phyloP scores from a whole-genome alignment of 805 yeast genomes.

The Yueomyces sinensis region DNA sequence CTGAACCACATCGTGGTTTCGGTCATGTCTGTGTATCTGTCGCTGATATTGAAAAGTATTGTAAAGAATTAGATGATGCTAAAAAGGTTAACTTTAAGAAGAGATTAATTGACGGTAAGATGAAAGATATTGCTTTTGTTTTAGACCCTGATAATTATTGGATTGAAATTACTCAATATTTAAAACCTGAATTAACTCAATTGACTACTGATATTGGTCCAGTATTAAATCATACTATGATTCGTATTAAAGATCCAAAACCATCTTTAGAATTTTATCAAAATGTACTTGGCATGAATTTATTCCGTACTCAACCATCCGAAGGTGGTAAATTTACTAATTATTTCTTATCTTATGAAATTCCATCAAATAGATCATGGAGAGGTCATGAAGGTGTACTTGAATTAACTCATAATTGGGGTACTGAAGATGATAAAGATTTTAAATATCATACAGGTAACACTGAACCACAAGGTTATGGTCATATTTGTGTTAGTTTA shows the following conservation, averaged over 20 bases:
- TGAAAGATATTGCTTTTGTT: conserved; percentile 84
- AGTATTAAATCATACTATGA: conserved; percentile 77
- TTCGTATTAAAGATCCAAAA: conserved; percentile 77
- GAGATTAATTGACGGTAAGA: conserved; percentile 80
- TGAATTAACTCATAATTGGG: conserved; percentile 93
- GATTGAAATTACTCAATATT: conserved; percentile 74
- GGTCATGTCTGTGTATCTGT: conserved; percentile 90
- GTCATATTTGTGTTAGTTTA: conserved; percentile 68
- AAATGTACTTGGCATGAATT: conserved; percentile 68
- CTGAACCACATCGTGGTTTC: conserved; percentile 75
- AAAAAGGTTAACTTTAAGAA: conserved; percentile 69
- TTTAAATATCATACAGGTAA: conserved; percentile 80
- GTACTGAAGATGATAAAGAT: conserved; percentile 68
- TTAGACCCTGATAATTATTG: conserved; percentile 95
- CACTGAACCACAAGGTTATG: conserved; percentile 67
- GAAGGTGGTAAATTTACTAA: conserved; percentile 69
- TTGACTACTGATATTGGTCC: conserved; percentile 11
- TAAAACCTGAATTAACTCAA: conserved; percentile 2
- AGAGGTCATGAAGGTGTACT: conserved; percentile 51
- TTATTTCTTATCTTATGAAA: conserved; percentile 69
- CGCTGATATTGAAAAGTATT: conserved; percentile 55
- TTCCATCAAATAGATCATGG: conserved; percentile 27
- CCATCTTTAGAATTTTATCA: conserved; percentile 67
- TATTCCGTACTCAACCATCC: conserved; percentile 42
- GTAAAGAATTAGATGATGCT: conserved; percentile 41